phyloP scores from a whole-genome alignment of 2,329 filamentous ascomycete species.

The Leptodontidium sp. region DNA sequence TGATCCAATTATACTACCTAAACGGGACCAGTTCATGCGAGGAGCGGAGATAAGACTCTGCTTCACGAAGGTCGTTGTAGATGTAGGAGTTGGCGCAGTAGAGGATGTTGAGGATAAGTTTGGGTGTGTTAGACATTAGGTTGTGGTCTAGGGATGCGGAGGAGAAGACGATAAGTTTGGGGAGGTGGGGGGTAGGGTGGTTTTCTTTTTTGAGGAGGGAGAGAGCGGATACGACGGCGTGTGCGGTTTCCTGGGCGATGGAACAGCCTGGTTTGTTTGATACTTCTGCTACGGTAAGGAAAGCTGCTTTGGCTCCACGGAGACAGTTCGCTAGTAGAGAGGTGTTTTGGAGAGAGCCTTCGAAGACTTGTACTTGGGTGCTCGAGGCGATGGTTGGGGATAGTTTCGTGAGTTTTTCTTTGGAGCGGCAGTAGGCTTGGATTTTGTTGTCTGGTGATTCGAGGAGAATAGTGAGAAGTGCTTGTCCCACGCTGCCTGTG shows the following conservation, averaged over 20 bases:
- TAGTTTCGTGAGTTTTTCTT: slow-evolving; percentile 49
- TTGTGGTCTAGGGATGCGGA: slow-evolving; percentile 53
- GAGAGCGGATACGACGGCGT: slow-evolving; percentile 49
- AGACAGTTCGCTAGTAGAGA: slow-evolving; percentile 51
- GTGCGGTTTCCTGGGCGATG: slow-evolving; percentile 49
- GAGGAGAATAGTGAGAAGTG: slow-evolving; percentile 53
- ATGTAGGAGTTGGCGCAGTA: slow-evolving; percentile 47
- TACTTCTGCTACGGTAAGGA: slow-evolving; percentile 52
- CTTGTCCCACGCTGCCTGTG: slow-evolving; percentile 55
- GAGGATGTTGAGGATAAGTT: slow-evolving; percentile 45
- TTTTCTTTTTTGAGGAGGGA: slow-evolving; percentile 39
- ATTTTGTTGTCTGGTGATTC: slow-evolving; percentile 45
- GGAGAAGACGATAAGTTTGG: slow-evolving; percentile 53
- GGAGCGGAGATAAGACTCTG: slow-evolving; percentile 50
- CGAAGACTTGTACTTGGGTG: slow-evolving; percentile 51
- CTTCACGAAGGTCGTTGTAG: slow-evolving; percentile 49
- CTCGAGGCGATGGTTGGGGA: slow-evolving; percentile 47
- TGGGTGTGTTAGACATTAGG: slow-evolving; percentile 46
- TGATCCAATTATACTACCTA: neutral
- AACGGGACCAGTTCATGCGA: neutral
- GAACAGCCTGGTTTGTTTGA: slow-evolving; percentile 54
- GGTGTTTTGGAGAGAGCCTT: slow-evolving; percentile 52
- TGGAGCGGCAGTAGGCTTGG: slow-evolving; percentile 55
- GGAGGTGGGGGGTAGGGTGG: slow-evolving; percentile 35
- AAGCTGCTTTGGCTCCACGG: slow-evolving; percentile 48